Percentiles rank a stretch among this genome's conserved stretches.
Conservation (phyloP, 768 basidiomycete genomes). For the Phaffia australis region DNA sequence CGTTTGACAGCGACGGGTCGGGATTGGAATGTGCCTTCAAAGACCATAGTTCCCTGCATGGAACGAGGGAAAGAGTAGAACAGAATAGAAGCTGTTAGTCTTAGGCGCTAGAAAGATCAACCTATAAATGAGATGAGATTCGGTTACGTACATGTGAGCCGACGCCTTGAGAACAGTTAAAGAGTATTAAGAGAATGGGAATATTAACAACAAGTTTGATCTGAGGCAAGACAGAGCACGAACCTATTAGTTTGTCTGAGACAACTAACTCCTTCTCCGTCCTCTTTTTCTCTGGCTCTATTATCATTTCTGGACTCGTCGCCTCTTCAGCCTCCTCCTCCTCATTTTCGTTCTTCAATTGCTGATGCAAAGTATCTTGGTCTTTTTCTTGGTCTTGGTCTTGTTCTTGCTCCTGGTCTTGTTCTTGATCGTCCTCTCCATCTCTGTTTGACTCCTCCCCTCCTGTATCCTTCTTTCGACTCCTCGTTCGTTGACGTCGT, state of each 20-base stretch:
- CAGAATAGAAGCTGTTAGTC: too few species aligned
- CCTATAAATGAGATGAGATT: too few species aligned
- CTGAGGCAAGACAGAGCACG: slow-evolving; percentile 54
- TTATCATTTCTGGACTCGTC: slow-evolving; percentile 32
- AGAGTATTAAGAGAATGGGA: neutral
- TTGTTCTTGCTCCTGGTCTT: slow-evolving; percentile 37
- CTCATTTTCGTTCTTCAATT: slow-evolving; percentile 43
- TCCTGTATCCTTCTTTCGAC: slow-evolving; percentile 49
- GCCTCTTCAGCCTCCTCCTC: slow-evolving; percentile 37
- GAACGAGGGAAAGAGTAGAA: too few species aligned
- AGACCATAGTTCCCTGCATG: slow-evolving; percentile 71
- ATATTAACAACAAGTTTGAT: slow-evolving; percentile 54
- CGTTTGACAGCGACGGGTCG: slow-evolving; percentile 98
- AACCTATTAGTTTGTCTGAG: slow-evolving; percentile 16
- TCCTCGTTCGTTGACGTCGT: slow-evolving; percentile 39
- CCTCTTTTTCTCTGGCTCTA: slow-evolving; percentile 35
- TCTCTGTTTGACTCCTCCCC: slow-evolving; percentile 34
- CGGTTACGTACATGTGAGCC: slow-evolving; percentile 54
- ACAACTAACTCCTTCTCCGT: slow-evolving; percentile 30
- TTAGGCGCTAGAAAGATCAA: too few species aligned
- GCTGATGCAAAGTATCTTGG: slow-evolving; percentile 45
- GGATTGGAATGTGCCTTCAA: slow-evolving; percentile 64
- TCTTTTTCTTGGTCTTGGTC: slow-evolving; percentile 26
- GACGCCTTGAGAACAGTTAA: slow-evolving; percentile 49
- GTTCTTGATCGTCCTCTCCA: slow-evolving; percentile 37